Percentiles rank a stretch among this genome's conserved stretches.
Conservation (phyloP, 805 yeast genomes). For the Metschnikowia gruessii region DNA sequence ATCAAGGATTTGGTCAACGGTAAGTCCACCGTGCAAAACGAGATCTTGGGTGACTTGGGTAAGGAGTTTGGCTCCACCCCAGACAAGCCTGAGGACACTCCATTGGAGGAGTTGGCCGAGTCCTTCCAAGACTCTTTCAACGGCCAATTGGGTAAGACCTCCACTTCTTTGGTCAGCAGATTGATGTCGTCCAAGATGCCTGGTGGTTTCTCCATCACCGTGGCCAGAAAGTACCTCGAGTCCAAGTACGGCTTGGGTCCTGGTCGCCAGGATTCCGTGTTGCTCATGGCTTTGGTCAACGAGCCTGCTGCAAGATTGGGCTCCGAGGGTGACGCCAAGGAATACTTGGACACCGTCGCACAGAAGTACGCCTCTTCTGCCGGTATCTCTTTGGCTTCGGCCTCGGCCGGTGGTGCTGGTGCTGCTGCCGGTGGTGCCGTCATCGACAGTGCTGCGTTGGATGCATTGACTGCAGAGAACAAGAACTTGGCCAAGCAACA, state of each 20-base stretch:
- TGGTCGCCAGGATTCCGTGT: constrained; percentile 92
- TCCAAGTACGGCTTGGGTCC: constrained; percentile 88
- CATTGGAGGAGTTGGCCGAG: constrained; percentile 92
- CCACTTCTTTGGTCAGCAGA: constrained; percentile 84
- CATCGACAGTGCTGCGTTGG: constrained; percentile 94
- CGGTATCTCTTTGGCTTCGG: constrained; percentile 73
- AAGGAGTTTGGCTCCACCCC: constrained; percentile 98
- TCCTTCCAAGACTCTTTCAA: constrained; percentile 86
- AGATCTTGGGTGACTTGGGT: constrained; percentile 96
- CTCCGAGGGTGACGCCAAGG: constrained; percentile 85
- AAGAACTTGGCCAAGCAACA: constrained; percentile 69
- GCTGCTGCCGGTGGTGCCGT: constrained; percentile 78
- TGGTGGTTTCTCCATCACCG: constrained; percentile 94
- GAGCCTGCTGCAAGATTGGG: constrained; percentile 92
- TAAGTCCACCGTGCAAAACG: constrained; percentile 97
- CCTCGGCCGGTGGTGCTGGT: constrained; percentile 51
- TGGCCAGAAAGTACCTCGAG: constrained; percentile 89
- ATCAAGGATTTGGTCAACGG: constrained; percentile 98
- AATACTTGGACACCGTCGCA: constrained; percentile 76
- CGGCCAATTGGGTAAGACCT: constrained; percentile 92
- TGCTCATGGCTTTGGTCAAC: constrained; percentile 76
- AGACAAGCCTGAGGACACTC: constrained; percentile 98
- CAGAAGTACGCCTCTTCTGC: constrained; percentile 81
- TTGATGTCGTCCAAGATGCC: constrained; percentile 98
- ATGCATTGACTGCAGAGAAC: constrained; percentile 69